phyloP scores from a whole-genome alignment of 2,329 filamentous ascomycete species.

The Ophiostoma triangulosporum region DNA sequence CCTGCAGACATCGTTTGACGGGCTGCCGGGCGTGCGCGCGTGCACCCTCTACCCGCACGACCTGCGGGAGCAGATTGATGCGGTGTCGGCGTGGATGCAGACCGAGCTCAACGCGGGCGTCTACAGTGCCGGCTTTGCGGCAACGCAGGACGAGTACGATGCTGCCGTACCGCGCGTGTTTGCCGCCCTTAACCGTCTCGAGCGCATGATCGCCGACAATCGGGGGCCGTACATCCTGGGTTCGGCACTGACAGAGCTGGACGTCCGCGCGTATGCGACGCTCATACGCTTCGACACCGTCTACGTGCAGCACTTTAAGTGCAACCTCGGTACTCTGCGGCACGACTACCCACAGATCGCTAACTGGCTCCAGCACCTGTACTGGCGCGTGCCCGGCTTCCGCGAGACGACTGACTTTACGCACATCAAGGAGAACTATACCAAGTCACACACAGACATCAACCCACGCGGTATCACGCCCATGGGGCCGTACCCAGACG shows the following conservation, averaged over 20 bases:
- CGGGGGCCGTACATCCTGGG: conserved; percentile 43
- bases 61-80: conserved; percentile 36
- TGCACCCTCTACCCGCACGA: conserved; percentile 37
- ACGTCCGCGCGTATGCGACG: conserved; percentile 43
- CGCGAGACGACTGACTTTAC: conserved; percentile 47
- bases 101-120: conserved; percentile 44
- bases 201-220: conserved; percentile 26
- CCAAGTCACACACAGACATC: conserved; percentile 45
- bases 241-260: conserved; percentile 41
- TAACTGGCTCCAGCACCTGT: conserved; percentile 46
- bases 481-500: conserved; percentile 43
- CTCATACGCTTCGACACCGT: conserved; percentile 46
- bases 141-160: conserved; percentile 41
- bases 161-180: conserved; percentile 41
- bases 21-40: conserved; percentile 27
- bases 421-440: conserved; percentile 54
- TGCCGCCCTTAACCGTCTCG: conserved; percentile 44
- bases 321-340: conserved; percentile 46
- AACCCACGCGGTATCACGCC: conserved; percentile 51
- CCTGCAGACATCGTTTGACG: conserved; percentile 42
- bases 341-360: conserved; percentile 46
- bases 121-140: conserved; percentile 48
- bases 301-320: conserved; percentile 56
- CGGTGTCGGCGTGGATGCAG: conserved; percentile 38
- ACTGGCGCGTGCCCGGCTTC: conserved; percentile 42